phyloP scores from a whole-genome alignment of 129 eudicot genomes.

The Kitagawia praeruptora region DNA sequence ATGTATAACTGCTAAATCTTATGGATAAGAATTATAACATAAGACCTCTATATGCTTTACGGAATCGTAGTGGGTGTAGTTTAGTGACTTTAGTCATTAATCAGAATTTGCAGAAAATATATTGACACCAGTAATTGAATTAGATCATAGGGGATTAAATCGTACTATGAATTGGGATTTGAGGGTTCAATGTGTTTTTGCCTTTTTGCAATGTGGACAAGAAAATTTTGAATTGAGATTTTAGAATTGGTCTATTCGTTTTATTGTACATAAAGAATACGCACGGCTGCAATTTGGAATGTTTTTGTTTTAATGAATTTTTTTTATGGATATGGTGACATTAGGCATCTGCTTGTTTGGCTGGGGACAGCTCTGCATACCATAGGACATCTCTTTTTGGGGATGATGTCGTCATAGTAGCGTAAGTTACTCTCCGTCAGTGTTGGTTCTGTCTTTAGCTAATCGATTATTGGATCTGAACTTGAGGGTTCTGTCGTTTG shows the following conservation, averaged over 20 bases:
- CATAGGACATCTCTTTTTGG: constrained; percentile 71
- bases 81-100: too few relatives aligned
- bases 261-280: neutral
- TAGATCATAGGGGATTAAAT: neutral
- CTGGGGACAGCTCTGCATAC: constrained; percentile 91
- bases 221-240: neutral
- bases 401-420: constrained; percentile 91
- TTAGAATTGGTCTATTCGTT: neutral
- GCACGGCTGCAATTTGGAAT: neutral
- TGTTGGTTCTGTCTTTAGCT: neutral
- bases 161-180: neutral
- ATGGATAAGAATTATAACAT: too few relatives aligned
- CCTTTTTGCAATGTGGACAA: neutral
- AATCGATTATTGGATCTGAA: neutral
- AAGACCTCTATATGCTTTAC: too few relatives aligned
- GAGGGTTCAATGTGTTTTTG: neutral
- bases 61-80: neutral
- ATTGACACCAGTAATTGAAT: neutral
- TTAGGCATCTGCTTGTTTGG: constrained; percentile 75
- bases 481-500: neutral
- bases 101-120: neutral
- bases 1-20: too few relatives aligned
- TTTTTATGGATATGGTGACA: neutral
- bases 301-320: neutral
- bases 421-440: constrained; percentile 41